A percentile compares a stretch with the other conserved stretches of the same genome.
Evolutionary conservation across 495 filamentous ascomycete species (phyloP).

Genomic region (Thermothielavioides terrestris): DNA sequence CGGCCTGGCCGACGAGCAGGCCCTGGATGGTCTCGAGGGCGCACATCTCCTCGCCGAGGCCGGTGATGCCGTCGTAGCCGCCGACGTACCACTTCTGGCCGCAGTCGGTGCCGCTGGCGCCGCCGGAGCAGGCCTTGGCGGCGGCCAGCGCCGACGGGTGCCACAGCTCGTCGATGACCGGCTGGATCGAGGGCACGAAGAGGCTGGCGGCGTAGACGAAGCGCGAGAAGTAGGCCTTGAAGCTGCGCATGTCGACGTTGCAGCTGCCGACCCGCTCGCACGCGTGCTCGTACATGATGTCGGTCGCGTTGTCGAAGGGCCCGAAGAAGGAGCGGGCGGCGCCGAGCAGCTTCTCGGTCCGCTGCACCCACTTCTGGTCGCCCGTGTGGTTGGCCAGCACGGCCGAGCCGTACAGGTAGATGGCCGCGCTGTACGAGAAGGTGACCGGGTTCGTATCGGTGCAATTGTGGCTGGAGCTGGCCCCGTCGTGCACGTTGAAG

Average conservation of each 20-base stretch:
- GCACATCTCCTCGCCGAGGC: conserved; percentile 64
- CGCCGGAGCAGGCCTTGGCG: conserved; percentile 55
- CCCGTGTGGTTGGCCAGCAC: conserved; percentile 56
- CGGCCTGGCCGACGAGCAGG: conserved; percentile 33
- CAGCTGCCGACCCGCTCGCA: conserved; percentile 59
- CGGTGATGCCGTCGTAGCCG: conserved; percentile 50
- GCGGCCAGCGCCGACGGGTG: conserved; percentile 54
- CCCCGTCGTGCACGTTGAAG: conserved; percentile 50
- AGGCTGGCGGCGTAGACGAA: conserved; percentile 60
- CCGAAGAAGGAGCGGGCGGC: conserved; percentile 39
- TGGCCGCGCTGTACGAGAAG: conserved; percentile 60
- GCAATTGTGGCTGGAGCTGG: conserved; percentile 38
- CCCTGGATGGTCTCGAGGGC: conserved; percentile 62
- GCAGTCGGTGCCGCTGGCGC: conserved; percentile 49
- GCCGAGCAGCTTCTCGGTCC: conserved; percentile 42
- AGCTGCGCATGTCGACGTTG: conserved; percentile 64
- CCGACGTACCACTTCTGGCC: conserved; percentile 60
- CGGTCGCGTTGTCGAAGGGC: conserved; percentile 36
- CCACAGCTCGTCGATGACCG: conserved; percentile 44
- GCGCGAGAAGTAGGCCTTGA: conserved; percentile 72
- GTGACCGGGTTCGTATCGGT: conserved; percentile 33
- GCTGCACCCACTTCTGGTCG: conserved; percentile 41
- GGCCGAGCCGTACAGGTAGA: conserved; percentile 57
- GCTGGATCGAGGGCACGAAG: conserved; percentile 49
- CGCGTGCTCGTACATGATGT: conserved; percentile 60